These are phyloP conservation scores for Vicia sativa DNA, from an alignment of 306 rosid genomes.

Conservation along the genomic window DNA sequence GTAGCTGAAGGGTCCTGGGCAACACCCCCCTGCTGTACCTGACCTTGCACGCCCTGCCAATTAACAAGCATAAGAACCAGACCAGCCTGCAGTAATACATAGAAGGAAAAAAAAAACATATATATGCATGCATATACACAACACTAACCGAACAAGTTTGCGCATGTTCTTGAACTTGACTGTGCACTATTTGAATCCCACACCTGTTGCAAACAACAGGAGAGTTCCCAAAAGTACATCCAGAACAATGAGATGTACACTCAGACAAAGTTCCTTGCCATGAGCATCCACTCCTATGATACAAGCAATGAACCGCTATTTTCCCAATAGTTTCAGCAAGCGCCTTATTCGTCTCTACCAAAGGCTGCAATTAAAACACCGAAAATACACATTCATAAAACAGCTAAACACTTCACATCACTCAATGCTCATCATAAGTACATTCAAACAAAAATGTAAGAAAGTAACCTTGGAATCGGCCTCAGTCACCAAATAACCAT, in stretches of 20 bases:
- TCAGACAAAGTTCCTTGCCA: slow-evolving; percentile 95
- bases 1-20: slow-evolving; percentile 55
- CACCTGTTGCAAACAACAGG: slow-evolving; percentile 96
- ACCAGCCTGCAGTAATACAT: slow-evolving; percentile 25
- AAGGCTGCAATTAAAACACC: slow-evolving; percentile 65
- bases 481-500: slow-evolving; percentile 91
- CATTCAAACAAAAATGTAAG: background rate
- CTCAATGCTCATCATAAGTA: background rate
- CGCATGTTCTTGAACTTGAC: slow-evolving; percentile 96
- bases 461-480: slow-evolving; percentile 88
- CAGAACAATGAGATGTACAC: slow-evolving; percentile 79
- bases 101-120: background rate
- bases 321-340: slow-evolving; percentile 94
- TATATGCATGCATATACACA: background rate
- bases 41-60: slow-evolving; percentile 80
- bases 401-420: background rate
- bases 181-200: slow-evolving; percentile 84
- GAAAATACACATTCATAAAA: slow-evolving; percentile 27
- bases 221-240: slow-evolving; percentile 90
- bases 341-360: slow-evolving; percentile 70
- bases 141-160: slow-evolving; percentile 80
- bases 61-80: slow-evolving; percentile 37
- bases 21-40: slow-evolving; percentile 58
- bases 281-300: slow-evolving; percentile 91
- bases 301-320: slow-evolving; percentile 88